Conservation (phyloP, 352 stramenopile species). For the Phytopythium ostracodes region DNA sequence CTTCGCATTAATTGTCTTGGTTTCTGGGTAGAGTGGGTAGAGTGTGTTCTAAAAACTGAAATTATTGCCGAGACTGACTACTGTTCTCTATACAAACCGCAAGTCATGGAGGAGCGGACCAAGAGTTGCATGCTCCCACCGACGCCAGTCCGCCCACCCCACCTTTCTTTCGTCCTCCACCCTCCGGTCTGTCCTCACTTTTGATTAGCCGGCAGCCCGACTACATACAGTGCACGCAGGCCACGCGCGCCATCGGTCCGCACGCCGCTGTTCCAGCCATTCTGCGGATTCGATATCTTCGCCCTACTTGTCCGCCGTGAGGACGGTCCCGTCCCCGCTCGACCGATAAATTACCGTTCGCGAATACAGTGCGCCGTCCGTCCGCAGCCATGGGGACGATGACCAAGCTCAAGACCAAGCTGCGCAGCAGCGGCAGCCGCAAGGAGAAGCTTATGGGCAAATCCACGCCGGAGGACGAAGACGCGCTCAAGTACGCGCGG, state of each 20-base stretch:
- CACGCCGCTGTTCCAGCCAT: too few species aligned
- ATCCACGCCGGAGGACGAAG: conserved; percentile 37
- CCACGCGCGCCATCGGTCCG: too few species aligned
- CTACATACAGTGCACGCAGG: too few species aligned
- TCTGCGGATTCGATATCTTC: too few species aligned
- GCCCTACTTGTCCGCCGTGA: background rate
- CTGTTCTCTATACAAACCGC: background rate
- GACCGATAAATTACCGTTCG: background rate
- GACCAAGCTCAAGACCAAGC: conserved; percentile 65
- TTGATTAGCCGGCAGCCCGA: conserved; percentile 5
- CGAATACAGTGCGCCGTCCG: background rate
- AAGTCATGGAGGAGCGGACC: background rate
- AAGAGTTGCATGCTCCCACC: background rate
- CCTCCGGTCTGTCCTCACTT: background rate
- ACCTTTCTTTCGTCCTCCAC: background rate
- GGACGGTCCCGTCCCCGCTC: background rate
- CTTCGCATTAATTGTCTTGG: too few species aligned
- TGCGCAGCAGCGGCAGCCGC: conserved; percentile 35
- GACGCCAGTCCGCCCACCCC: background rate
- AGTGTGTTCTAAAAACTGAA: background rate
- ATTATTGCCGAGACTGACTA: background rate
- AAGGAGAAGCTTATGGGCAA: conserved; percentile 36
- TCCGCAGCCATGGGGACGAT: conserved; percentile 33
- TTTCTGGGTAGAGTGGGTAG: background rate
- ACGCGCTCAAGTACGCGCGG: conserved; percentile 25